phyloP scores from a whole-genome alignment of 169 alveolate species.

The Plasmodium inui region DNA sequence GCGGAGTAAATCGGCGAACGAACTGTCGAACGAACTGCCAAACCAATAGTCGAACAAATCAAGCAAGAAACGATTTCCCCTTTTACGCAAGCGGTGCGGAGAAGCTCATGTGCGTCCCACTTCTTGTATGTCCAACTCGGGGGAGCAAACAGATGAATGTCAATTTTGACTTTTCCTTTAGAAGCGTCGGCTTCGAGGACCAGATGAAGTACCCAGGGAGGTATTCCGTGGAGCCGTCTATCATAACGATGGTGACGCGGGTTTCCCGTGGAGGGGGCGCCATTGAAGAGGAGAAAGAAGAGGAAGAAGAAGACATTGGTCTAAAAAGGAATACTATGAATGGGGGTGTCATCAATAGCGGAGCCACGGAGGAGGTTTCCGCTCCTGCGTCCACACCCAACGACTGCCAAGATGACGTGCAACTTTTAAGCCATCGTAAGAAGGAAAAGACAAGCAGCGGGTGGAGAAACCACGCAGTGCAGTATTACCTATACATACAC shows the following conservation, averaged over 20 bases:
- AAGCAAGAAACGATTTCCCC: slow-evolving; percentile 5
- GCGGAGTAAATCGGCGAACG: neutral
- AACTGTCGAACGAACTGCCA: neutral
- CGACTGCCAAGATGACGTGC: neutral
- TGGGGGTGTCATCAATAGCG: neutral
- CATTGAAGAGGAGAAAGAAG: neutral
- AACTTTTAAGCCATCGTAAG: neutral
- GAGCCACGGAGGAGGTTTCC: neutral
- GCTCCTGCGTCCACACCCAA: neutral
- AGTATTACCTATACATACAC: slow-evolving; percentile 48
- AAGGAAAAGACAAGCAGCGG: neutral
- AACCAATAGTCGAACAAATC: neutral
- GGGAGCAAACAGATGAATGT: slow-evolving; percentile 16
- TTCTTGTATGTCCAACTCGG: slow-evolving; percentile 27
- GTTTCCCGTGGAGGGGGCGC: neutral
- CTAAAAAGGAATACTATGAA: neutral
- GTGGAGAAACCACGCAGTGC: neutral
- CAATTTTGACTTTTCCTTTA: slow-evolving; percentile 41
- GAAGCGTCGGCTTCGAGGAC: slow-evolving; percentile 11
- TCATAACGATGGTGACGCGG: slow-evolving; percentile 43
- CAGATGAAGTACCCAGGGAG: neutral
- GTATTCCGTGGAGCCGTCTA: slow-evolving; percentile 26
- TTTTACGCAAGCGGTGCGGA: slow-evolving; percentile 16
- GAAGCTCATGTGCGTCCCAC: slow-evolving; percentile 51
- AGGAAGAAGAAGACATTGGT: neutral